These are phyloP conservation scores for Fusarium paranaense DNA, from an alignment of 2,329 filamentous ascomycete genomes.

Conservation along the genomic window DNA sequence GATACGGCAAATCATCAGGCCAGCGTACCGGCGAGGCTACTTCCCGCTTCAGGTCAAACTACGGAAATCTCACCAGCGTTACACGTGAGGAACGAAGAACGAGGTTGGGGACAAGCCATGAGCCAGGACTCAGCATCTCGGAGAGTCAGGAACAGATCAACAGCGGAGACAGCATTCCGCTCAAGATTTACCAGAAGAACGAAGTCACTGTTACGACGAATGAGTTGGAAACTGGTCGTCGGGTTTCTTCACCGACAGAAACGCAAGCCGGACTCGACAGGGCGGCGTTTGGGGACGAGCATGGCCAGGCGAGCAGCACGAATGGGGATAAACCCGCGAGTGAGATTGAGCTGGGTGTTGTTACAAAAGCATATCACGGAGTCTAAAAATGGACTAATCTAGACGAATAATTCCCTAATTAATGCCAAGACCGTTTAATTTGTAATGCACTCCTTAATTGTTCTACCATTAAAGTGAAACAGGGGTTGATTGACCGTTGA, in stretches of 20 bases:
- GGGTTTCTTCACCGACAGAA: conserved; percentile 2
- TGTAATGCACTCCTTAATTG: background rate
- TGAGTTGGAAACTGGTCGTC: background rate
- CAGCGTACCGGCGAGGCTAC: conserved; percentile 40
- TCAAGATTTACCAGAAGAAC: conserved; percentile 54
- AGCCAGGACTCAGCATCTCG: conserved; percentile 39
- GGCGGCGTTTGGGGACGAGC: background rate
- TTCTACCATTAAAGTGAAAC: background rate
- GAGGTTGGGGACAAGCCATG: conserved; percentile 4
- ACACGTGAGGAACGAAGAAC: conserved; percentile 30
- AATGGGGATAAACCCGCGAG: conserved; percentile 20
- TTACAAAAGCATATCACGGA: conserved; percentile 43
- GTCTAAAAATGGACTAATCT: conserved; percentile 13
- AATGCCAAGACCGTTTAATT: background rate
- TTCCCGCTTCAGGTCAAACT: conserved; percentile 35
- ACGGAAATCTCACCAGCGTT: conserved; percentile 41
- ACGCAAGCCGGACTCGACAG: background rate
- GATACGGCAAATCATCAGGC: conserved; percentile 41
- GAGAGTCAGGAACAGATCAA: conserved; percentile 55
- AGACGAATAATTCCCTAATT: background rate
- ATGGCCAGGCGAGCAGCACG: conserved; percentile 1
- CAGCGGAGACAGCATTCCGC: conserved; percentile 45
- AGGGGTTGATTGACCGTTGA: background rate
- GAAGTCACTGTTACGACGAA: conserved; percentile 48
- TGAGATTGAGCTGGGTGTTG: conserved; percentile 41